Evolutionary conservation across 768 basidiomycete species (phyloP), one percentile per base, ranked within the genome.

Genomic region (Udeniomyces megalosporus): DNA sequence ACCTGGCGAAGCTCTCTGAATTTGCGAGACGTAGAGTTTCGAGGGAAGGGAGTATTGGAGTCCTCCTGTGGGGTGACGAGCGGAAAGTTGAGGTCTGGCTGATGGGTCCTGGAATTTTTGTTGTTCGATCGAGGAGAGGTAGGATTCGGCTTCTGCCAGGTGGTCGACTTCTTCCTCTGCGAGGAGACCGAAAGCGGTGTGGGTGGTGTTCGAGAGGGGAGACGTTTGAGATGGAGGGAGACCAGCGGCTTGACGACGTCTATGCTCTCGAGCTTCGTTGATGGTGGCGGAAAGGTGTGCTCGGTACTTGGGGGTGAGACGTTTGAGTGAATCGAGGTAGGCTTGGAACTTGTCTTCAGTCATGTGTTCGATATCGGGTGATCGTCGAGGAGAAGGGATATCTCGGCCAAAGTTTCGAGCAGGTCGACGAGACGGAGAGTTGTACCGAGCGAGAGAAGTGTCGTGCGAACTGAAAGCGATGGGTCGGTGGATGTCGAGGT

Each of bases 321-420:
- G 49, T 31, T 63, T 63, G 57, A 63, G n/a, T 31, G 24, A 24
- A 17, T 58, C 49, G 20, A 63, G 48, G 51, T 63, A 63, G 11
- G 15, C n/a, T 8, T 34, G 22, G 47, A 63, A 63, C 20, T 63
- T 31, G 28, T 49, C 56, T 8, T 63, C 29, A 2, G 56, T 31
- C 62, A 63, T 63, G 55, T 26, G 32, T 54, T 63, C 62, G 35
- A 63, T 47, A 24, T 58, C 56, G 31, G 62, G 62, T 10, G 48
- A 47, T 14, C 48, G 26, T 15, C 28, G 32, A 4, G 54, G 54
- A 28, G 34, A 15, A n/a, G 20, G 38, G 44, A 44, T 1, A 5
- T 28, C 6, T 31, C 52, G 38, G 2, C 53, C 34, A 29, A 38
- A 5, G 20, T 5, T 11, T 56, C 38, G 38, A 3, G 17, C 38